Conservation (phyloP, 441 rosid species). For the Gossypium gossypioides region DNA sequence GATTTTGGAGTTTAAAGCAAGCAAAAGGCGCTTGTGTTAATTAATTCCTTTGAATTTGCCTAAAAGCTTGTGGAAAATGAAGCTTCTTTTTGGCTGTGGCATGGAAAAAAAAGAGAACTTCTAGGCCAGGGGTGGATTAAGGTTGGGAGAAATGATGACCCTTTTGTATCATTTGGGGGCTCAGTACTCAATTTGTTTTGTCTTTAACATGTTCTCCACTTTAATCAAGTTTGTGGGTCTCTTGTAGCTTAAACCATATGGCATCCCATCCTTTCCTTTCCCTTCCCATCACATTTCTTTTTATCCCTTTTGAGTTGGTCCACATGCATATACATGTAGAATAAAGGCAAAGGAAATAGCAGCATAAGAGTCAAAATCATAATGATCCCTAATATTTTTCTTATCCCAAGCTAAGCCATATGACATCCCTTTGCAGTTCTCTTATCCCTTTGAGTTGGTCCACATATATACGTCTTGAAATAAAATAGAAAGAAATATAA, state of each 20-base stretch:
- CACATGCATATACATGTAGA: too few species aligned
- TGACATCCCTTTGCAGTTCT: not conserved
- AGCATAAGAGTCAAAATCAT: too few species aligned
- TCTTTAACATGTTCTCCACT: conserved; percentile 42
- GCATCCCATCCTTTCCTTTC: not conserved
- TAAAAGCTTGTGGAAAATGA: not conserved
- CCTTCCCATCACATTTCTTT: not conserved
- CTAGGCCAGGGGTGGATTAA: not conserved
- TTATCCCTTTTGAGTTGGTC: too few species aligned
- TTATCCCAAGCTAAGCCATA: too few species aligned
- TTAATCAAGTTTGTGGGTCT: conserved; percentile 37
- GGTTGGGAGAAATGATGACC: conserved; percentile 40
- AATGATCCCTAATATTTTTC: too few species aligned
- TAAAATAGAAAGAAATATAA: too few species aligned
- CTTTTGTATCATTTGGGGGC: conserved; percentile 7
- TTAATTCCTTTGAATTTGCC: not conserved
- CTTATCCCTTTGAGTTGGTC: not conserved
- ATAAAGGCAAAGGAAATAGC: too few species aligned
- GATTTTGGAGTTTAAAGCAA: conserved; percentile 1
- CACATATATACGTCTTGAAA: not conserved
- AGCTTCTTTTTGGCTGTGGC: not conserved
- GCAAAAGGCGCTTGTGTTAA: not conserved
- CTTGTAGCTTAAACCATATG: conserved; percentile 12
- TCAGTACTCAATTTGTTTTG: conserved; percentile 17
- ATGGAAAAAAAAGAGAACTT: not conserved